A percentile compares a stretch with the other conserved stretches of the same genome.
These are phyloP conservation scores for Boletus reticulatus DNA, from an alignment of 768 basidiomycete genomes.

Conservation along the genomic window DNA sequence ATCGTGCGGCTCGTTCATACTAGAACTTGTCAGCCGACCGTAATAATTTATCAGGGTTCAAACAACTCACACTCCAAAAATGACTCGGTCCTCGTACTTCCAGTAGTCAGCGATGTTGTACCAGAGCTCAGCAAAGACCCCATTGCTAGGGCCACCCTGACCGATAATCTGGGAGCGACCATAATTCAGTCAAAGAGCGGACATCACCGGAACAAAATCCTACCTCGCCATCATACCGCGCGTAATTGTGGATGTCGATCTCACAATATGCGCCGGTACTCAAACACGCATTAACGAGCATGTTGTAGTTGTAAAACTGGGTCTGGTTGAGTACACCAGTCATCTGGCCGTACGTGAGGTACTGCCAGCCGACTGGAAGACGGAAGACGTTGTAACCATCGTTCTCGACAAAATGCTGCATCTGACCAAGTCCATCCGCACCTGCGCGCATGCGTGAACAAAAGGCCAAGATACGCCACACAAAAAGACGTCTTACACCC, in stretches of 20 bases:
- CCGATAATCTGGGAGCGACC: slow-evolving; percentile 46
- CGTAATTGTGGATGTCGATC: slow-evolving; percentile 63
- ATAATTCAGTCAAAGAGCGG: neutral
- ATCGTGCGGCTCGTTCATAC: slow-evolving; percentile 68
- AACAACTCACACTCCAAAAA: slow-evolving; percentile 47
- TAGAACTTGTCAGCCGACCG: slow-evolving; percentile 13
- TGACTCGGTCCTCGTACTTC: slow-evolving; percentile 36
- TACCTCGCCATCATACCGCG: slow-evolving; percentile 49
- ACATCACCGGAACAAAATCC: neutral
- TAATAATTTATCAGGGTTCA: neutral
- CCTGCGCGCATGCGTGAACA: slow-evolving; percentile 1
- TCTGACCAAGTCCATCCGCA: slow-evolving; percentile 42
- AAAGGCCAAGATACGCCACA: neutral
- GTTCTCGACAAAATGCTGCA: slow-evolving; percentile 55
- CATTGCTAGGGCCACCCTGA: slow-evolving; percentile 59
- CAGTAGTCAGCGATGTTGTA: slow-evolving; percentile 49
- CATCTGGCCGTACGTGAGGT: slow-evolving; percentile 37
- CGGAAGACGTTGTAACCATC: slow-evolving; percentile 59
- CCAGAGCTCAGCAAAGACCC: slow-evolving; percentile 54
- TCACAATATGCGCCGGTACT: slow-evolving; percentile 49
- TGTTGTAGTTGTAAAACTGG: slow-evolving; percentile 53
- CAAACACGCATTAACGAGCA: slow-evolving; percentile 38
- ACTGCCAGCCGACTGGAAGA: slow-evolving; percentile 62
- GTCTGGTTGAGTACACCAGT: slow-evolving; percentile 40
- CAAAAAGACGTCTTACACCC: slow-evolving; percentile 31